Percentiles rank a stretch among this genome's conserved stretches.
Evolutionary conservation across 805 yeast genomes (phyloP).

Genomic region (Henningerozyma blattae): DNA sequence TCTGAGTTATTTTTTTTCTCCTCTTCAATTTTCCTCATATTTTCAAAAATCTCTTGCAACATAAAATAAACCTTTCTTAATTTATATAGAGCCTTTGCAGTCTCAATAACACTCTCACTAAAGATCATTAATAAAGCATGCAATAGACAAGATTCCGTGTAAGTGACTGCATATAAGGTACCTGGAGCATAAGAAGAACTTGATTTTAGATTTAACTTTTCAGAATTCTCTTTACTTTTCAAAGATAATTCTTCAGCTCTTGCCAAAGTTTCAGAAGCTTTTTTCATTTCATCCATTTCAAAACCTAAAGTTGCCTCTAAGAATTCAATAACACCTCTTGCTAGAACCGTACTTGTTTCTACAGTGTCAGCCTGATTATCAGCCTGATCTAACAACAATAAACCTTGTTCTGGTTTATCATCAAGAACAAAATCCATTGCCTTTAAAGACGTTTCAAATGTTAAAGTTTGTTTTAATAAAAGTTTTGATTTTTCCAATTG

Average conservation of each 20-base stretch:
- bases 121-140: constrained; percentile 80
- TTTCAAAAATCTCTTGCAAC: constrained; percentile 60
- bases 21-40: constrained; percentile 29
- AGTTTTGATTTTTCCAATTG: constrained; percentile 24
- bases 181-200: constrained; percentile 83
- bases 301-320: constrained; percentile 89
- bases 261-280: constrained; percentile 61
- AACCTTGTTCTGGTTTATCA: constrained; percentile 66
- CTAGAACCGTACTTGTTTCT: constrained; percentile 54
- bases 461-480: constrained; percentile 30
- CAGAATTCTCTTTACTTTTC: constrained; percentile 49
- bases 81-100: constrained; percentile 81
- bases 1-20: constrained; percentile 1
- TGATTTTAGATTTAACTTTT: constrained; percentile 43
- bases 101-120: constrained; percentile 77
- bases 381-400: constrained; percentile 29
- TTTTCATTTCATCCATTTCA: constrained; percentile 76
- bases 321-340: constrained; percentile 82
- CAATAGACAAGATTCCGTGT: constrained; percentile 76
- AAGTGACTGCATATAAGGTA: constrained; percentile 82
- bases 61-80: constrained; percentile 82
- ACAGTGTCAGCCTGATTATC: constrained; percentile 29
- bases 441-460: constrained; percentile 61
- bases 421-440: constrained; percentile 89
- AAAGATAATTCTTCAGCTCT: constrained; percentile 63